Conservation (phyloP, 495 filamentous ascomycete species). For the Aspergillus sclerotioniger region DNA sequence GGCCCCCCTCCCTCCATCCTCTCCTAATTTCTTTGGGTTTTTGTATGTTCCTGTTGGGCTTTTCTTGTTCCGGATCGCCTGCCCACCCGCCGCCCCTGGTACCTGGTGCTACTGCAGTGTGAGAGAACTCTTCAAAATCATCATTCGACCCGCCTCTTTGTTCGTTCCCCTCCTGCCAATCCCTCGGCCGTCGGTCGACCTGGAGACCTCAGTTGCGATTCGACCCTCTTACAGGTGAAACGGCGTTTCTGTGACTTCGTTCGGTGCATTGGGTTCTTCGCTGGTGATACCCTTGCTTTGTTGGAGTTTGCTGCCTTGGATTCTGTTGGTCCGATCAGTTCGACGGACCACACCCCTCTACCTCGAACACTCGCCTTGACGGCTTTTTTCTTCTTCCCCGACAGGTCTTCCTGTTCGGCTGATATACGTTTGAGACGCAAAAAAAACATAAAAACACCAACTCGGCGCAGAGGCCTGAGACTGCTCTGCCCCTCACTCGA, state of each 20-base stretch:
- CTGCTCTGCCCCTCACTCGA: conserved; percentile 6
- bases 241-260: conserved; percentile 38
- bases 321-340: conserved; percentile 31
- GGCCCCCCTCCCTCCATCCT: conserved; percentile 37
- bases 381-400: conserved; percentile 35
- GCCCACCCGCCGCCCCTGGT: conserved; percentile 14
- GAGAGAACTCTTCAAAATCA: no score
- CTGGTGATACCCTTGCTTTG: conserved; percentile 44
- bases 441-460: conserved; percentile 1
- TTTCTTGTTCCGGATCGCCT: conserved; percentile 21
- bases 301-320: conserved; percentile 34
- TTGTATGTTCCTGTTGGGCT: conserved; percentile 22
- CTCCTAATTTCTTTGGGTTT: conserved; percentile 23
- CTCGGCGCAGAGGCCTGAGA: conserved; percentile 7
- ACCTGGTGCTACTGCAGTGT: conserved; percentile 13
- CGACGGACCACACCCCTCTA: conserved; percentile 33
- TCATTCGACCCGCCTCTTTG: background rate
- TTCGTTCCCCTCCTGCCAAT: background rate
- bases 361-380: conserved; percentile 44
- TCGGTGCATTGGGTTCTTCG: conserved; percentile 38
- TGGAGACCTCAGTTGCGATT: conserved; percentile 23
- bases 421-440: conserved; percentile 14
- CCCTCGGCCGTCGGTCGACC: conserved; percentile 1
- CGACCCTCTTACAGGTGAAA: conserved; percentile 31
- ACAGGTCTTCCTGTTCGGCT: conserved; percentile 27